Evolutionary conservation across 768 basidiomycete genomes (phyloP).

Genomic region (Lactarius hengduanensis): DNA sequence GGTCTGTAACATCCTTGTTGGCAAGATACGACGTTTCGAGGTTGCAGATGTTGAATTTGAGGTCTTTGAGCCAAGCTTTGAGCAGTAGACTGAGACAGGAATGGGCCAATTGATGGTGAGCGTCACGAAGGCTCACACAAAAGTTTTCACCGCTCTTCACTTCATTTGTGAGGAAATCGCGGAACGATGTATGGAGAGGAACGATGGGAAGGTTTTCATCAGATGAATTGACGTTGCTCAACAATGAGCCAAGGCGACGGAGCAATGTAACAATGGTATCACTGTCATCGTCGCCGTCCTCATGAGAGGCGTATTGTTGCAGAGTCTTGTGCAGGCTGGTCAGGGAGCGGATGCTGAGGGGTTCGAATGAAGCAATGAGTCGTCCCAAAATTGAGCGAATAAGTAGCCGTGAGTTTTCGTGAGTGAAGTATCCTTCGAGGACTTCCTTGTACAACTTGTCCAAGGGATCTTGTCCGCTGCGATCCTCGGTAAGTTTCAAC

Average conservation of each 20-base stretch:
- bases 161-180: slow-evolving; percentile 2
- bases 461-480: neutral
- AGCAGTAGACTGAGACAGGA: neutral
- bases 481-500: neutral
- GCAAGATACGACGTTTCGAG: slow-evolving; percentile 2
- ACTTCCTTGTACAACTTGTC: neutral
- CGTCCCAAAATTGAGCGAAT: neutral
- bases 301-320: too few species aligned
- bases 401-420: too few species aligned
- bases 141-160: neutral
- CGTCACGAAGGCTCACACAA: neutral
- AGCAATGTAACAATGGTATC: neutral
- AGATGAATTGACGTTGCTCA: slow-evolving; percentile 4
- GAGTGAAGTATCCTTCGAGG: neutral
- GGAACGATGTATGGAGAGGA: slow-evolving; percentile 1
- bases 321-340: neutral
- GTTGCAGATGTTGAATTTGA: slow-evolving; percentile 6
- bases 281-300: neutral
- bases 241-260: slow-evolving; percentile 4
- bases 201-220: neutral
- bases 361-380: neutral
- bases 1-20: slow-evolving; percentile 1
- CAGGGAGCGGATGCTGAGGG: neutral
- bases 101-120: neutral
- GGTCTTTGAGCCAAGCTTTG: too few species aligned